Evolutionary conservation across 306 rosid genomes (phyloP), one percentile per base, ranked within the genome.

Genomic region (Trifolium repens): DNA sequence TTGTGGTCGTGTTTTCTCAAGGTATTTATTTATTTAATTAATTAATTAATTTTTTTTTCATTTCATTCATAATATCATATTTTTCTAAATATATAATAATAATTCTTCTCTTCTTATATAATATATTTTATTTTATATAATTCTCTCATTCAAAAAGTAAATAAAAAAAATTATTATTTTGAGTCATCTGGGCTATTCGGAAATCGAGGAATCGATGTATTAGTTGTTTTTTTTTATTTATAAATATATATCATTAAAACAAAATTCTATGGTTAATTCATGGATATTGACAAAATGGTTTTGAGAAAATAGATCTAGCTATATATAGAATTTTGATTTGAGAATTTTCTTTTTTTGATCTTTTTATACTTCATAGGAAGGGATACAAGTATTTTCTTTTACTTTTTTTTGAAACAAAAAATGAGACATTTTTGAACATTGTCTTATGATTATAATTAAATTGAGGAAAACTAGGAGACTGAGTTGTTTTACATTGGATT

Each of bases 1-100:
- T 72, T 94, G 98, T 58, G 98, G 98, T 53, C 91, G 98, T 0
- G 98, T 94, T 46, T 94, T 94, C 90, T 94, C 98, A 4, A 89
- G 98, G 96, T 87, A n/a, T n/a, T n/a, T n/a, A n/a, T n/a, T n/a
- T n/a, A n/a, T n/a, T n/a, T n/a, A 52, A 4, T 64, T 40, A 19
- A 1, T 9, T 65, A 10, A 2, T n/a, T 16, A 9, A 17, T 37
- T 37, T 55, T 7, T 53, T 5, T 5, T 50, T 17, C 0, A 5
- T 9, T 54, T 22, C 6, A 9, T 57, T 57, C 3, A 57, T 24
- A 22, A 57, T 22, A 10, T 57, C 11, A 24, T 57, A 39, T 39
- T 0, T 39, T 2, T 39, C 5, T 22, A 22, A 9, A 55, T 22
- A 57, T 24, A 7, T 49, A 15, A 39, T 39, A 1, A 39, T n/a